Percentiles rank a stretch among this genome's conserved stretches.
Conservation (phyloP, 2,329 filamentous ascomycete species). For the Trichoderma lentiforme region DNA sequence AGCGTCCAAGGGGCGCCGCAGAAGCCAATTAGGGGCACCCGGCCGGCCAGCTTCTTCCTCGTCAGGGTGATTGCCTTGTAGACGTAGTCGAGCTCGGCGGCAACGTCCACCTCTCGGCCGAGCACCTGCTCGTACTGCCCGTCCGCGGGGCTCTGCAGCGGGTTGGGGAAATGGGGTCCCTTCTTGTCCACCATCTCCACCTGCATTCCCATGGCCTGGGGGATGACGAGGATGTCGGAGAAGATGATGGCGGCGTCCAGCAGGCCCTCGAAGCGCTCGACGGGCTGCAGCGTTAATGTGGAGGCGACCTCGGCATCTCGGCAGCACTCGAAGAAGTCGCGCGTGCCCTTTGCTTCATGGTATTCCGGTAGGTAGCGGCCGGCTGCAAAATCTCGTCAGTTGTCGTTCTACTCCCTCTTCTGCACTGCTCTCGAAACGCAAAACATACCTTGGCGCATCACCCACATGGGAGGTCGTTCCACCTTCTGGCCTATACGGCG, state of each 20-base stretch:
- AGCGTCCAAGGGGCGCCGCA: constrained; percentile 96
- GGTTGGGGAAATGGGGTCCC: constrained; percentile 88
- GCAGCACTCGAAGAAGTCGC: constrained; percentile 98
- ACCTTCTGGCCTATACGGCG: constrained; percentile 70
- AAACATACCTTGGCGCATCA: constrained; percentile 91
- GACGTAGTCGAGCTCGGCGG: constrained; percentile 83
- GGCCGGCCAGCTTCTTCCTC: constrained; percentile 77
- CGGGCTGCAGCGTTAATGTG: constrained; percentile 87
- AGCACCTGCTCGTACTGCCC: constrained; percentile 78
- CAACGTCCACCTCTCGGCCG: constrained; percentile 75
- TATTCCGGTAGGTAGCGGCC: constrained; percentile 97
- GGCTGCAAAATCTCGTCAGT: constrained; percentile 49
- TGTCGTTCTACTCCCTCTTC: background rate
- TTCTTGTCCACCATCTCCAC: constrained; percentile 99
- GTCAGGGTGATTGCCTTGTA: constrained; percentile 94
- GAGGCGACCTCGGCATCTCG: constrained; percentile 89
- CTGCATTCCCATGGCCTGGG: constrained; percentile 97
- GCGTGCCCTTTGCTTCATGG: constrained; percentile 84
- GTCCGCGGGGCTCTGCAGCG: constrained; percentile 74
- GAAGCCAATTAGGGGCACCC: constrained; percentile 93
- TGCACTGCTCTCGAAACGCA: background rate
- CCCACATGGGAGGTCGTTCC: constrained; percentile 93
- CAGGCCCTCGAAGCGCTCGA: constrained; percentile 85
- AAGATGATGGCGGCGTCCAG: constrained; percentile 98
- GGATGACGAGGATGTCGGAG: constrained; percentile 95